Conservation (phyloP, 179 eudicot species). For the Sideroxylon spinosum region DNA sequence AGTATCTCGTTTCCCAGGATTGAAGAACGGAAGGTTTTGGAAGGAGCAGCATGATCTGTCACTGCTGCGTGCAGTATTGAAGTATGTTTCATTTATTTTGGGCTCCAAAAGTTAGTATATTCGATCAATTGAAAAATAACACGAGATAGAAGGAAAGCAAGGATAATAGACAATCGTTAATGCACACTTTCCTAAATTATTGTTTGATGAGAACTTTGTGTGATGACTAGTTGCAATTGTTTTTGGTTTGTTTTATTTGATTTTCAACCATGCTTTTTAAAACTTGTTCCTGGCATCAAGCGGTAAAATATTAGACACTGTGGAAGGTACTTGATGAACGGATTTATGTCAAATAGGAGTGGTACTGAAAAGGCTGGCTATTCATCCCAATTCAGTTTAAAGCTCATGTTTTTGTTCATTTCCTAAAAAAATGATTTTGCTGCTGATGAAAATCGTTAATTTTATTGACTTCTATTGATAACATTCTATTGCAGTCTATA, state of each 20-base stretch:
- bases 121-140: neutral
- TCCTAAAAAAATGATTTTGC: neutral
- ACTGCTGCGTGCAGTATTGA: constrained; percentile 71
- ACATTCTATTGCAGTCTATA: neutral
- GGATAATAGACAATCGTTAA: neutral
- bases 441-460: neutral
- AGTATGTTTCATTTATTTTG: constrained; percentile 41
- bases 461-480: neutral
- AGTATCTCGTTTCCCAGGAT: constrained; percentile 56
- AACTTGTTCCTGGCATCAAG: too few species aligned
- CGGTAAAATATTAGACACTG: too few species aligned
- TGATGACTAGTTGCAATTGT: neutral
- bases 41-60: constrained; percentile 68
- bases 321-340: too few species aligned
- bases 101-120: neutral
- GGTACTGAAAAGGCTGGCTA: neutral
- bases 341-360: neutral
- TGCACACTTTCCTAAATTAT: neutral
- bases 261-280: neutral
- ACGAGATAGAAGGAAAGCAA: neutral
- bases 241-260: neutral
- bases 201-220: neutral
- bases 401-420: neutral
- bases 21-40: constrained; percentile 79
- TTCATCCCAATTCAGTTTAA: neutral